Evolutionary conservation across 2,329 filamentous ascomycete genomes (phyloP).

Genomic region (Nakataea oryzae): DNA sequence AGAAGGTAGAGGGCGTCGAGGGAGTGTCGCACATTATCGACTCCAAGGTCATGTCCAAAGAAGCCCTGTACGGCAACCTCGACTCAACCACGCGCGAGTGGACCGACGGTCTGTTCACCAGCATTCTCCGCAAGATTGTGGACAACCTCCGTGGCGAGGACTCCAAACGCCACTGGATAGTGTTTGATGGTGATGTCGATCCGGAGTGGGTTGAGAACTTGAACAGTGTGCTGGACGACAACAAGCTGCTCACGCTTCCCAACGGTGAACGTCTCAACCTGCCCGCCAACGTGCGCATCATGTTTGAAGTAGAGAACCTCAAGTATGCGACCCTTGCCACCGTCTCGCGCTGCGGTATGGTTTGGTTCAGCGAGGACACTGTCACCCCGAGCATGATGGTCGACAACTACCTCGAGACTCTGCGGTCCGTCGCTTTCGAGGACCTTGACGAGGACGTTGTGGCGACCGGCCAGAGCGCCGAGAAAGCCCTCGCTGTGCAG

Average conservation of each 20-base stretch:
- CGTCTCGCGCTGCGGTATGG: constrained; percentile 99
- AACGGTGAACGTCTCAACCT: constrained; percentile 97
- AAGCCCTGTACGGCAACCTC: constrained; percentile 88
- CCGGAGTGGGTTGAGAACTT: constrained; percentile 99
- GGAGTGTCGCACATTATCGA: constrained; percentile 97
- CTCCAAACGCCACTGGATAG: constrained; percentile 95
- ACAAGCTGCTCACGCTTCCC: constrained; percentile 91
- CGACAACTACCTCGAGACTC: constrained; percentile 74
- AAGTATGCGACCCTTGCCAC: constrained; percentile 97
- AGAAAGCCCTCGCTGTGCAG: constrained; percentile 72
- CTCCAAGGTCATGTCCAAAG: constrained; percentile 99
- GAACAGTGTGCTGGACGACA: constrained; percentile 98
- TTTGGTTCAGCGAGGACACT: constrained; percentile 99
- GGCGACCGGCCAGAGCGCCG: constrained; percentile 61
- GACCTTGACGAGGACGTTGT: constrained; percentile 90
- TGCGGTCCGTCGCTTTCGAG: constrained; percentile 78
- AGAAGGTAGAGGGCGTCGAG: constrained; percentile 79
- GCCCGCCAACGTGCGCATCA: constrained; percentile 90
- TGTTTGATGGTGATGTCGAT: constrained; percentile 98
- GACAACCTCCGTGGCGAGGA: constrained; percentile 98
- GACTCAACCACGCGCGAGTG: constrained; percentile 97
- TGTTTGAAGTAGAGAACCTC: constrained; percentile 98
- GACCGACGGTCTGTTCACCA: constrained; percentile 97
- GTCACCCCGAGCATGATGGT: constrained; percentile 92
- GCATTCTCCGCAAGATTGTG: constrained; percentile 94